Base-by-base conservation (phyloP, 768 basidiomycete species). In the Kwoniella dendrophila region DNA sequence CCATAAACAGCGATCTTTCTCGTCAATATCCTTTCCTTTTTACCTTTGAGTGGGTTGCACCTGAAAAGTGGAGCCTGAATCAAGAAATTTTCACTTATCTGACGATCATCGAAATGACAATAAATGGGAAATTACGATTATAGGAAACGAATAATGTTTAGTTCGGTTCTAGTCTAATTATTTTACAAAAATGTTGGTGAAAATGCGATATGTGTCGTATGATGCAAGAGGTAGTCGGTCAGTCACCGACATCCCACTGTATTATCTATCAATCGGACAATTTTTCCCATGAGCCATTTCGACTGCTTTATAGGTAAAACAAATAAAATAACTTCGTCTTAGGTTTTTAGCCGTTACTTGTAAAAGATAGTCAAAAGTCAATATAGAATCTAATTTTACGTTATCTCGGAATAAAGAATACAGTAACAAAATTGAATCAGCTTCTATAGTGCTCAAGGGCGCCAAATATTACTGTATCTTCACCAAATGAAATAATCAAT, bases 221-320 rank as follows among this genome's bases (percentile, higher is more conserved):
- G 49, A 51, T 33, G 49, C 49, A 51, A 51, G 24, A 44, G n/a
- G n/a, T n/a, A n/a, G n/a, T n/a, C n/a, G n/a, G 49, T 51, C 49
- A 51, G 49, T 51, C 49, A 51, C 49, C 49, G 49, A 51, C 24
- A n/a, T n/a, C n/a, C n/a, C n/a, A n/a, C 24, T 26, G 44, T 45
- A 8, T 38, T 8, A 38, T 14, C 18, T 7, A 43, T 5, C 6
- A 7, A 43, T 20, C 20, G 6, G 8, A 43, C 18, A 14, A 43
- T 11, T 10, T 11, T 20, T 14, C 41, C 41, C 41, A 14, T 43
- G 41, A 20, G n/a, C n/a, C n/a, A n/a, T n/a, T n/a, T n/a, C n/a
- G n/a, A n/a, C n/a, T n/a, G n/a, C n/a, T n/a, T n/a, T n/a, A n/a
- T n/a, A n/a, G n/a, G n/a, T n/a, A n/a, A n/a, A n/a, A n/a, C n/a